Evolutionary conservation across 1,284 basidiomycete species (phyloP).

Genomic region (Tremellales sp.): DNA sequence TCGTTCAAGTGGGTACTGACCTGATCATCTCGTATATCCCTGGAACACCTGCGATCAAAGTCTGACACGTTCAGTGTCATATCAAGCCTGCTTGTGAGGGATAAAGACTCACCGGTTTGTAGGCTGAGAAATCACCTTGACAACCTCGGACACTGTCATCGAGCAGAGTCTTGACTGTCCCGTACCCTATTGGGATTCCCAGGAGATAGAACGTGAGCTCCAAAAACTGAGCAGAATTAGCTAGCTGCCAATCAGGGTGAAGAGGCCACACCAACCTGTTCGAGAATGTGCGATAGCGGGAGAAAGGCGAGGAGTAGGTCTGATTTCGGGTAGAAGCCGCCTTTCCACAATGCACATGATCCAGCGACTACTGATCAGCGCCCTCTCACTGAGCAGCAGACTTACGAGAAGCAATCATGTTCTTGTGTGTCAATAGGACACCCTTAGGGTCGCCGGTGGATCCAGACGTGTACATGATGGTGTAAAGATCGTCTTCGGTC

Average conservation of each 20-base stretch:
- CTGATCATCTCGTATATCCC: conserved; percentile 78
- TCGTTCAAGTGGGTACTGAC: conserved; percentile 9
- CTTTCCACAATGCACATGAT: conserved; percentile 64
- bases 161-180: conserved; percentile 80
- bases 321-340: conserved; percentile 57
- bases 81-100: too few species aligned
- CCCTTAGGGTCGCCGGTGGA: conserved; percentile 89
- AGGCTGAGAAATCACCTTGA: conserved; percentile 74
- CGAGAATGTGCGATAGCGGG: conserved; percentile 81
- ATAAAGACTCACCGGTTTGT: conserved; percentile 59
- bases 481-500: conserved; percentile 62
- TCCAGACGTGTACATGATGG: conserved; percentile 97
- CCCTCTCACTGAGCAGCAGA: conserved; percentile 1
- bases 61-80: conserved; percentile 12
- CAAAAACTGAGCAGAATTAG: conserved; percentile 14
- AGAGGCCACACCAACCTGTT: conserved; percentile 36
- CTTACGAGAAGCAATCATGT: conserved; percentile 68
- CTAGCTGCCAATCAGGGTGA: background rate
- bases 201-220: conserved; percentile 20
- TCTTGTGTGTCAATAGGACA: conserved; percentile 78
- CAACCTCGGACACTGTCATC: conserved; percentile 81
- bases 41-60: conserved; percentile 84
- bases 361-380: conserved; percentile 56
- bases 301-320: conserved; percentile 83
- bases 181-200: conserved; percentile 16